phyloP scores from a whole-genome alignment of 139 green algal species.

The Chlamydomonas schloesseri region DNA sequence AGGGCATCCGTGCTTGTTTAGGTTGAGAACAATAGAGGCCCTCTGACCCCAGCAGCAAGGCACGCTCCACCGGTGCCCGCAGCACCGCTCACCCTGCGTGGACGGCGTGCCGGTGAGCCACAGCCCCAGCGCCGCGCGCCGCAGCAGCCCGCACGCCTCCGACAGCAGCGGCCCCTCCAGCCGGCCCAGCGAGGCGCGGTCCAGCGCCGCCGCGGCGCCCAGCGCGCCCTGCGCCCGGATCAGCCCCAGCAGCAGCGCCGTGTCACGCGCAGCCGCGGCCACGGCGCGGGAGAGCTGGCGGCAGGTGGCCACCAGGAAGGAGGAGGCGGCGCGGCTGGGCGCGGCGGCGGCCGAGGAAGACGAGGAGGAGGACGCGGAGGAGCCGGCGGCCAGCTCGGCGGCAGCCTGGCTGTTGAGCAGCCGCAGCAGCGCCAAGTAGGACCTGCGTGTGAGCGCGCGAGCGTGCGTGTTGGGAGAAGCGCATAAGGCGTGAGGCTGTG shows the following conservation, averaged over 20 bases:
- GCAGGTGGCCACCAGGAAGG: slow-evolving; percentile 30
- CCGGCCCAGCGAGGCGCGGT: background rate
- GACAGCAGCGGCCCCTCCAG: slow-evolving; percentile 24
- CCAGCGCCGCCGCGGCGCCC: background rate
- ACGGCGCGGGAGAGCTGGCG: slow-evolving; percentile 32
- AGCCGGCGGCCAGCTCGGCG: background rate
- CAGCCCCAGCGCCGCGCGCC: slow-evolving; percentile 40
- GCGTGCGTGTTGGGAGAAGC: too few relatives aligned
- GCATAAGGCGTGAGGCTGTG: too few relatives aligned
- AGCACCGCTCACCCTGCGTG: slow-evolving; percentile 1
- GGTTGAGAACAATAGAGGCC: too few relatives aligned
- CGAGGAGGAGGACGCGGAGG: too few relatives aligned
- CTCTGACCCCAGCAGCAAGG: too few relatives aligned
- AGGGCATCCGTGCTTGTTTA: too few relatives aligned
- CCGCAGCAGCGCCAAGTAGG: background rate
- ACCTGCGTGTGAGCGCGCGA: background rate
- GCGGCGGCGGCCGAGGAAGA: too few relatives aligned
- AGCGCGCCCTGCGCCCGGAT: background rate
- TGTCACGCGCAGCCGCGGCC: slow-evolving; percentile 9
- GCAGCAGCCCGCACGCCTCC: slow-evolving; percentile 8
- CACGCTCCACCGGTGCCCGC: too few relatives aligned
- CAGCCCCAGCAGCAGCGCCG: slow-evolving; percentile 46
- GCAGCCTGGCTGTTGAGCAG: background rate
- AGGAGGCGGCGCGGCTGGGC: background rate
- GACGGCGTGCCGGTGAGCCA: slow-evolving; percentile 49